These are phyloP conservation scores for Moniliella sp. DNA, from an alignment of 1,284 basidiomycete genomes.

Conservation along the genomic window DNA sequence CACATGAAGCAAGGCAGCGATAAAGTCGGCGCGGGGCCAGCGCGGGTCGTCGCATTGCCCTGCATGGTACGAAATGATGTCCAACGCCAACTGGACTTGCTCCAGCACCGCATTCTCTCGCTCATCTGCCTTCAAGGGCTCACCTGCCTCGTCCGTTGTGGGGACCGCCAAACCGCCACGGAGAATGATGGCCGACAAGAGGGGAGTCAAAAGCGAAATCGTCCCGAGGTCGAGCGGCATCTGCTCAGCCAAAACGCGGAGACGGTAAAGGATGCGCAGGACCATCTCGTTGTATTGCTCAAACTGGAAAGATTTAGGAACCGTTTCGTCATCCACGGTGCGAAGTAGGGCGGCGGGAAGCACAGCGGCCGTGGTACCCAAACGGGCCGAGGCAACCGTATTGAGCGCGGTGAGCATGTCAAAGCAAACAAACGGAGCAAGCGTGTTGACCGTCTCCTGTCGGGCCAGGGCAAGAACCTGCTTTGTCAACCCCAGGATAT, in stretches of 20 bases:
- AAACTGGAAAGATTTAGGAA: constrained; percentile 13
- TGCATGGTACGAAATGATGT: constrained; percentile 65
- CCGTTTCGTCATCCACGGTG: constrained; percentile 13
- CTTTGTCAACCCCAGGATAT: constrained; percentile 13
- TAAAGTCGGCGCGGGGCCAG: constrained; percentile 35
- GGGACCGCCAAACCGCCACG: constrained; percentile 48
- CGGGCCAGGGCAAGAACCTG: constrained; percentile 6
- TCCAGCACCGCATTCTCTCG: constrained; percentile 69
- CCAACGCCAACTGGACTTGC: constrained; percentile 62
- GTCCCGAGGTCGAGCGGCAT: constrained; percentile 62
- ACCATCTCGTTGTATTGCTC: constrained; percentile 43
- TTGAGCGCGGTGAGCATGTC: not conserved
- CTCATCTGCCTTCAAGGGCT: too few relatives aligned
- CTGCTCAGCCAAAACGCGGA: constrained; percentile 63
- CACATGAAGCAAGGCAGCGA: constrained; percentile 52
- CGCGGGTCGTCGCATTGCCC: constrained; percentile 48
- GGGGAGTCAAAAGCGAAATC: constrained; percentile 58
- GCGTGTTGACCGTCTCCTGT: not conserved
- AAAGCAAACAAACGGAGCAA: not conserved
- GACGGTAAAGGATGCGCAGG: constrained; percentile 62
- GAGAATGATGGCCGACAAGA: constrained; percentile 51
- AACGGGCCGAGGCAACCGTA: not conserved
- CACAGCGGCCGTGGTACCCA: not conserved
- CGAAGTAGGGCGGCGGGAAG: constrained; percentile 13
- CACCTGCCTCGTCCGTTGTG: constrained; percentile 37